phyloP scores from a whole-genome alignment of 208 protist genomes.

The Herpetomonas muscarum region DNA sequence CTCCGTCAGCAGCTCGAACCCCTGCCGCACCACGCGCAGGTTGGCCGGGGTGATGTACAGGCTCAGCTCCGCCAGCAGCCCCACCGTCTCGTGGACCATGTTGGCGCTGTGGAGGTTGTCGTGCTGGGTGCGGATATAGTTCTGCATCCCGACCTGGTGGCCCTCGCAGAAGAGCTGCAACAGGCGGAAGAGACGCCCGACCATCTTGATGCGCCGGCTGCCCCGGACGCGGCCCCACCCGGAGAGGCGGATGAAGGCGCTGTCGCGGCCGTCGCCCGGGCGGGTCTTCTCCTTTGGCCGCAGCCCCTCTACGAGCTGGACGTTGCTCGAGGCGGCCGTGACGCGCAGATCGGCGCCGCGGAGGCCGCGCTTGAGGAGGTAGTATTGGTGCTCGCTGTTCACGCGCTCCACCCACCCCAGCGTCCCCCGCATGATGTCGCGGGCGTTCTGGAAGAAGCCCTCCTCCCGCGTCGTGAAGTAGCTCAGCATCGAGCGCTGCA shows the following conservation, averaged over 20 bases:
- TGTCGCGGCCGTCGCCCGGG: conserved; percentile 2
- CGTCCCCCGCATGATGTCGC: conserved; percentile 40
- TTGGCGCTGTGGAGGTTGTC: conserved; percentile 82
- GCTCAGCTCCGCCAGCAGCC: conserved; percentile 52
- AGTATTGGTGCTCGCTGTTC: conserved; percentile 64
- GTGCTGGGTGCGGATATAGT: conserved; percentile 84
- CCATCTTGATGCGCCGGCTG: conserved; percentile 35
- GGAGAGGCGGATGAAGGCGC: conserved; percentile 12
- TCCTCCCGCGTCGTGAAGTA: conserved; percentile 70
- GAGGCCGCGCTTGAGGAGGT: conserved; percentile 51
- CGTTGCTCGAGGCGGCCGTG: conserved; percentile 20
- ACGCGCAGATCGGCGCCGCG: conserved; percentile 11
- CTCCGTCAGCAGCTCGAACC: conserved; percentile 87
- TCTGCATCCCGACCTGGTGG: conserved; percentile 83
- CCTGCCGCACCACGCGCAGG: conserved; percentile 38
- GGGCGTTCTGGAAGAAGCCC: conserved; percentile 72
- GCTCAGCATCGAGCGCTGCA: conserved; percentile 50
- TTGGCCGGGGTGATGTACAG: conserved; percentile 47
- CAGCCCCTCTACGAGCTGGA: conserved; percentile 44
- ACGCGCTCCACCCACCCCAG: conserved; percentile 40
- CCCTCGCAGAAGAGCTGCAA: conserved; percentile 93
- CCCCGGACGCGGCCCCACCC: conserved; percentile 59
- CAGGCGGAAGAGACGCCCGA: conserved; percentile 72
- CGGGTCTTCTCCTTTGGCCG: conserved; percentile 8
- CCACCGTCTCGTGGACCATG: conserved; percentile 75